phyloP scores from a whole-genome alignment of 2,329 filamentous ascomycete species.

The Chaetothyriales sp. region DNA sequence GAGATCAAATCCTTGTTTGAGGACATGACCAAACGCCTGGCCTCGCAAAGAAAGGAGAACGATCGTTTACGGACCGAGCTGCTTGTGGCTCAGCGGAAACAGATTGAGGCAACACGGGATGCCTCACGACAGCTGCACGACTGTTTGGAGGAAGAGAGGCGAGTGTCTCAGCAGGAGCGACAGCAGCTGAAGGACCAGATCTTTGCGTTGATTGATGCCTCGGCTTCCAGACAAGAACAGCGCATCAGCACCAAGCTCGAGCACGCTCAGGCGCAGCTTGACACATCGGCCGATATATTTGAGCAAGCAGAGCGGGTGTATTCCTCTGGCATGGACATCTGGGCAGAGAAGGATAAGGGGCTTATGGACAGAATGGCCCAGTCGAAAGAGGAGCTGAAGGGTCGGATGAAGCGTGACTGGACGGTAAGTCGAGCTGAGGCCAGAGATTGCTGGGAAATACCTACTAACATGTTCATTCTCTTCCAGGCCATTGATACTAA shows the following conservation, averaged over 20 bases:
- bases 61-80: constrained; percentile 59
- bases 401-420: constrained; percentile 75
- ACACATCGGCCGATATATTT: constrained; percentile 48
- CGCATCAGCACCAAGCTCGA: constrained; percentile 52
- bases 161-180: constrained; percentile 57
- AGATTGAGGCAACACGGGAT: constrained; percentile 51
- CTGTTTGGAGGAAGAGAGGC: constrained; percentile 60
- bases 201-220: constrained; percentile 56
- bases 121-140: constrained; percentile 53
- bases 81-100: constrained; percentile 50
- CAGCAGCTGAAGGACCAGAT: constrained; percentile 63
- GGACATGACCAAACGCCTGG: constrained; percentile 58
- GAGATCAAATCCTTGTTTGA: constrained; percentile 82
- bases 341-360: constrained; percentile 53
- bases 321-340: constrained; percentile 55
- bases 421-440: constrained; percentile 37
- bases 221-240: constrained; percentile 56
- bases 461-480: constrained; percentile 6
- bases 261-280: constrained; percentile 49
- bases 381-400: constrained; percentile 65
- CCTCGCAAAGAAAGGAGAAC: constrained; percentile 61
- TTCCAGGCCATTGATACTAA: constrained; percentile 54
- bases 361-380: constrained; percentile 56
- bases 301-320: constrained; percentile 53
- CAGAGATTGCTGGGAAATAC: background rate